Conservation (phyloP, 2,329 filamentous ascomycete genomes). For the Fusarium scirpi region DNA sequence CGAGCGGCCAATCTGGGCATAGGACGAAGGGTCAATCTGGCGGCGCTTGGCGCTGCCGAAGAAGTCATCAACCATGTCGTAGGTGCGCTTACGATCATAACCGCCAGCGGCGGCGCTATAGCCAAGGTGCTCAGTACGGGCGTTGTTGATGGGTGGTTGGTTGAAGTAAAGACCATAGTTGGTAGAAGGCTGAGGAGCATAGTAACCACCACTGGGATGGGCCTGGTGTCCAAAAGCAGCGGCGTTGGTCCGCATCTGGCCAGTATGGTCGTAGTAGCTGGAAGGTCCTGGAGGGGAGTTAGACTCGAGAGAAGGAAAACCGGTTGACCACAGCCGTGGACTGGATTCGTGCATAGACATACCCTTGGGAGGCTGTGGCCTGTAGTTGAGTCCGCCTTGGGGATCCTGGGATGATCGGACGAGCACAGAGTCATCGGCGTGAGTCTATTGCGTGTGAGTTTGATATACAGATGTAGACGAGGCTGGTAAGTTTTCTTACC, state of each 20-base stretch:
- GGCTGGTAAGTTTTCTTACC: slow-evolving; percentile 53
- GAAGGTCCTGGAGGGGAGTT: slow-evolving; percentile 62
- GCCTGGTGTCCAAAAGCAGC: slow-evolving; percentile 68
- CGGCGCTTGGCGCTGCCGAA: slow-evolving; percentile 93
- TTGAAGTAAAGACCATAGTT: slow-evolving; percentile 85
- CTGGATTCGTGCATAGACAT: slow-evolving; percentile 49
- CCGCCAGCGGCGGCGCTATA: slow-evolving; percentile 66
- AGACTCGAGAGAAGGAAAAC: slow-evolving; percentile 54
- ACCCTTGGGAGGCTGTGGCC: slow-evolving; percentile 66
- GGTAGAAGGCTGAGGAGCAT: slow-evolving; percentile 65
- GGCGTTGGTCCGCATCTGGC: slow-evolving; percentile 70
- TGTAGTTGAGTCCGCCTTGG: slow-evolving; percentile 67
- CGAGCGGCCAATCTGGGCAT: slow-evolving; percentile 89
- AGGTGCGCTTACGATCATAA: slow-evolving; percentile 84
- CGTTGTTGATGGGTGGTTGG: slow-evolving; percentile 66
- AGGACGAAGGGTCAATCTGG: slow-evolving; percentile 89
- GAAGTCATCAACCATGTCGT: slow-evolving; percentile 91
- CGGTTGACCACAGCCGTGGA: slow-evolving; percentile 19
- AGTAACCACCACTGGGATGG: slow-evolving; percentile 66
- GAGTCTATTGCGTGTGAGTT: slow-evolving; percentile 68
- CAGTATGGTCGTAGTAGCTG: slow-evolving; percentile 74
- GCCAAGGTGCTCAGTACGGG: slow-evolving; percentile 71
- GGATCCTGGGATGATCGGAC: slow-evolving; percentile 65
- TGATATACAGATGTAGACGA: not conserved
- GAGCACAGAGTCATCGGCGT: slow-evolving; percentile 91